These are phyloP conservation scores for Cercophora newfieldiana DNA, from an alignment of 495 filamentous ascomycete genomes.

Conservation along the genomic window DNA sequence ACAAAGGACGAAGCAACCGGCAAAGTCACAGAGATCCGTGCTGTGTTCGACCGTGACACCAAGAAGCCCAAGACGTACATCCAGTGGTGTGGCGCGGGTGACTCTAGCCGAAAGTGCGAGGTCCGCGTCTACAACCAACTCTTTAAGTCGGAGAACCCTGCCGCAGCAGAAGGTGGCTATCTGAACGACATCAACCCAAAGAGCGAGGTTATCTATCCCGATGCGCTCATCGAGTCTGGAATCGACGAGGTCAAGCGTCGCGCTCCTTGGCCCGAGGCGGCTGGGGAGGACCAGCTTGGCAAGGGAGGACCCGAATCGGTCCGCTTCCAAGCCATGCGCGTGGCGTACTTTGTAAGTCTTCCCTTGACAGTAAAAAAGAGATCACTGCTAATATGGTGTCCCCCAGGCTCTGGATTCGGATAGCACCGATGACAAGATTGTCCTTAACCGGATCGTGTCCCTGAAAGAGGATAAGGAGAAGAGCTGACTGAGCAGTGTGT, in stretches of 20 bases:
- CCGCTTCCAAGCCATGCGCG: conserved; percentile 89
- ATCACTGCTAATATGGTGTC: conserved; percentile 21
- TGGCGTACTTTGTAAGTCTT: conserved; percentile 72
- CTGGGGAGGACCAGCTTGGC: conserved; percentile 59
- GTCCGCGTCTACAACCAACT: conserved; percentile 78
- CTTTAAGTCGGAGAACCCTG: conserved; percentile 83
- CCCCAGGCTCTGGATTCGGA: conserved; percentile 69
- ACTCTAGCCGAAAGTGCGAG: conserved; percentile 68
- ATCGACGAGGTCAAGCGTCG: conserved; percentile 73
- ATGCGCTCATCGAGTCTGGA: conserved; percentile 82
- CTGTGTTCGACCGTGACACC: conserved; percentile 63
- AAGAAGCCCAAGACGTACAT: conserved; percentile 90
- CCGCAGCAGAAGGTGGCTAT: conserved; percentile 70
- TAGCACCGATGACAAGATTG: conserved; percentile 69
- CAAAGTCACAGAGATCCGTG: conserved; percentile 67
- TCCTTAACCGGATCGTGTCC: conserved; percentile 89
- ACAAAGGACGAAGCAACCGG: conserved; percentile 69
- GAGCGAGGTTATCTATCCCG: conserved; percentile 72
- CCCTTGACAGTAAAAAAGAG: not conserved
- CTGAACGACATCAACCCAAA: conserved; percentile 82
- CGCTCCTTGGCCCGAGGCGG: conserved; percentile 81
- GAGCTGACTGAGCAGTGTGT: conserved; percentile 35
- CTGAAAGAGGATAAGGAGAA: conserved; percentile 88
- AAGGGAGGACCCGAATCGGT: conserved; percentile 69
- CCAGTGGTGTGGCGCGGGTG: conserved; percentile 77